Evolutionary conservation across 1,284 basidiomycete genomes (phyloP).

Genomic region (Fomitopsis pinicola): DNA sequence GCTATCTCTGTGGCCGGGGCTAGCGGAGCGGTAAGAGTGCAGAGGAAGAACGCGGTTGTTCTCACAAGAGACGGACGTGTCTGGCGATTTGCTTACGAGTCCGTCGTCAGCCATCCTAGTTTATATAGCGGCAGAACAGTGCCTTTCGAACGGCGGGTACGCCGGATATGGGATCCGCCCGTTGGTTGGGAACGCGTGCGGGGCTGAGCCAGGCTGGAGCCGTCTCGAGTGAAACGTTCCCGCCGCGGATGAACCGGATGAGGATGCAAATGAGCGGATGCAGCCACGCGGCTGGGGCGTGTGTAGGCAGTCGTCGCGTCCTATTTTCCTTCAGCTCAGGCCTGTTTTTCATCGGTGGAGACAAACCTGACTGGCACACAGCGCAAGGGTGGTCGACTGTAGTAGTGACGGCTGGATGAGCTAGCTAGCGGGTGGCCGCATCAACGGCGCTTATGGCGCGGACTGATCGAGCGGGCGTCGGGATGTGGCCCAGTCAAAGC

Average conservation of each 20-base stretch:
- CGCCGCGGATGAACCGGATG: not conserved
- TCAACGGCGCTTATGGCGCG: not conserved
- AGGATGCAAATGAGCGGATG: not conserved
- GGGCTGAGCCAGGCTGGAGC: not conserved
- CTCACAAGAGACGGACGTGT: not conserved
- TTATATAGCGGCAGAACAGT: not conserved
- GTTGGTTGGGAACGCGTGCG: not conserved
- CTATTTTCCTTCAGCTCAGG: not conserved
- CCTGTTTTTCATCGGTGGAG: too few species aligned
- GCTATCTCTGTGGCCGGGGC: not conserved
- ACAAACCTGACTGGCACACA: not conserved
- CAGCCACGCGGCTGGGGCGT: not conserved
- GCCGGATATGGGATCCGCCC: not conserved
- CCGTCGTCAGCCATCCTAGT: not conserved
- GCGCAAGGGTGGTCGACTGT: too few species aligned
- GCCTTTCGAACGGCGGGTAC: not conserved
- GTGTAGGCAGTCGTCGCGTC: not conserved
- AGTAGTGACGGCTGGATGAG: too few species aligned
- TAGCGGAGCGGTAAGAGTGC: not conserved
- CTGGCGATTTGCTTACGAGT: not conserved
- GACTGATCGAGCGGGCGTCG: not conserved
- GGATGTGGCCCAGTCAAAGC: not conserved
- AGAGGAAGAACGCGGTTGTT: not conserved
- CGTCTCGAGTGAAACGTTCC: conserved; percentile 1
- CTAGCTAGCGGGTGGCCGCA: not conserved